Evolutionary conservation across 2,329 filamentous ascomycete genomes (phyloP).

Genomic region (Pseudocercospora macadamiae): DNA sequence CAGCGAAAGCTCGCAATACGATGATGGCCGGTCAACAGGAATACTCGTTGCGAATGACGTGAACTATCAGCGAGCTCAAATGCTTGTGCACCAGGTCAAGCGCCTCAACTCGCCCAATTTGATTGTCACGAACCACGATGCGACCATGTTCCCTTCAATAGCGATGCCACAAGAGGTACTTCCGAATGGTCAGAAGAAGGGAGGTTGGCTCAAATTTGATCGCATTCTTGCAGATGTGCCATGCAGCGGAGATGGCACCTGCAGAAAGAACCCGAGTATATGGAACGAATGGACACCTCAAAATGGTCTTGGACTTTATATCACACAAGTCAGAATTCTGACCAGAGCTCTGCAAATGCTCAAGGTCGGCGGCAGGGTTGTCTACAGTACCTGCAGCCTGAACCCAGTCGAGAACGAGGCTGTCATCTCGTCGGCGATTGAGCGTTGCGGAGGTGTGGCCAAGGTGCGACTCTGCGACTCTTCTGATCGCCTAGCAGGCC

Average conservation of each 20-base stretch:
- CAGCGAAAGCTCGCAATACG: constrained; percentile 41
- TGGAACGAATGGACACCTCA: constrained; percentile 95
- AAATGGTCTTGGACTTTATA: constrained; percentile 83
- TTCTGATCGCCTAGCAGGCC: constrained; percentile 71
- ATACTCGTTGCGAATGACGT: constrained; percentile 93
- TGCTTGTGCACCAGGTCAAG: constrained; percentile 98
- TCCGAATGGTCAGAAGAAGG: constrained; percentile 50
- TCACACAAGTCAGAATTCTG: constrained; percentile 85
- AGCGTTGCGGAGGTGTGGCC: constrained; percentile 78
- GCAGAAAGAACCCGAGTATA: constrained; percentile 88
- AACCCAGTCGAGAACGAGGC: constrained; percentile 98
- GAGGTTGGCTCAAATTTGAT: constrained; percentile 90
- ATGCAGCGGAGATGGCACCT: constrained; percentile 92
- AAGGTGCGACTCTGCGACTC: constrained; percentile 87
- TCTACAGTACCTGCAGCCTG: constrained; percentile 99
- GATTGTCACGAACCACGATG: constrained; percentile 97
- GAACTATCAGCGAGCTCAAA: constrained; percentile 95
- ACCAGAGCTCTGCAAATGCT: constrained; percentile 93
- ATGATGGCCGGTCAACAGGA: constrained; percentile 86
- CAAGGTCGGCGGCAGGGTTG: constrained; percentile 89
- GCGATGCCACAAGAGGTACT: constrained; percentile 67
- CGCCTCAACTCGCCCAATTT: constrained; percentile 94
- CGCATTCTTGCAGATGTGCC: constrained; percentile 95
- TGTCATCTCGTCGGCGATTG: constrained; percentile 83
- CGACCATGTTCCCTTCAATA: constrained; percentile 91